Base-by-base conservation (phyloP, 345 rosid species). In the Corchorus capsularis region DNA sequence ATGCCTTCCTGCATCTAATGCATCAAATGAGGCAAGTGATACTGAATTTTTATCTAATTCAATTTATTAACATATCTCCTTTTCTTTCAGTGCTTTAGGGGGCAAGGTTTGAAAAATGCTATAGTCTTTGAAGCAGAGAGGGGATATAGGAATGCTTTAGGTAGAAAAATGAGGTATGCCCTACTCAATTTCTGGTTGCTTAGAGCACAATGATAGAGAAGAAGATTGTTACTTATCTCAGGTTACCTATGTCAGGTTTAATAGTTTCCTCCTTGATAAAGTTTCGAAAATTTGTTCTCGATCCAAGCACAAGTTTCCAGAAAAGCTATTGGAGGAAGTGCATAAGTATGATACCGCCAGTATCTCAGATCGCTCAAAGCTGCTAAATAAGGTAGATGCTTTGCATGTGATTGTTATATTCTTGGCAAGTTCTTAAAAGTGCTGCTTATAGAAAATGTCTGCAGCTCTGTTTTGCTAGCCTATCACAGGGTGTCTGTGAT, bases 291-390 rank as follows among this genome's bases (percentile, higher is more conserved):
- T 79, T 8, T 79, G 82, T 77, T 82, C 32, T 78, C 83, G 94
- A 11, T 86, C 90, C 6, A 87, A 89, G 84, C 91, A 83, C 72
- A 83, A 77, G 32, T 83, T 81, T 69, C 69, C 87, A 1, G 85
- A 86, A 14, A 81, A 84, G 77, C 14, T 85, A 72, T 67, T 85
- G 9, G 84, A 79, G 49, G 84, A 84, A 82, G 82, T 81, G 32
- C 83, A 81, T 6, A 80, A 73, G 32, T 80, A 59, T 77, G 85
- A 77, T 3, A 14, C 54, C 32, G 73, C 79, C 62, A 80, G 87
- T 77, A 80, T 78, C 55, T 76, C 86, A 12, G 87, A 77, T 63
- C 82, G 80, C 75, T 81, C 90, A 6, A 87, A 85, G 84, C 75
- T 89, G 75, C 81, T 85, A n/a, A 83, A 64, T 27, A 86, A 82